Conservation (phyloP, 2,329 filamentous ascomycete species). For the Zymoseptoria ardabiliae region DNA sequence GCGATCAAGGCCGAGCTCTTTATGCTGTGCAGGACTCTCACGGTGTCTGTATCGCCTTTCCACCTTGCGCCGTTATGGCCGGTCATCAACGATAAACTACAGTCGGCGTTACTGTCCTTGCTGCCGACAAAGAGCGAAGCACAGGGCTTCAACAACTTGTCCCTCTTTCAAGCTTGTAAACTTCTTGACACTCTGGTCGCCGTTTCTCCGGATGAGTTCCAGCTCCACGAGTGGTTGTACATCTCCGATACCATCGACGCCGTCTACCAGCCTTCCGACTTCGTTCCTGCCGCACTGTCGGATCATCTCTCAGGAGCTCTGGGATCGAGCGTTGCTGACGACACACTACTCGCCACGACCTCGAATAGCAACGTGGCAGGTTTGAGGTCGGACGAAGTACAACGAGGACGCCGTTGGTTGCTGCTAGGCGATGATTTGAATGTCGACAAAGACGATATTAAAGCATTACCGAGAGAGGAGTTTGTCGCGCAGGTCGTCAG, state of each 20-base stretch:
- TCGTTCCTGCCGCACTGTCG: constrained; percentile 66
- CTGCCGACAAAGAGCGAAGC: constrained; percentile 46
- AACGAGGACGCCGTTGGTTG: constrained; percentile 20
- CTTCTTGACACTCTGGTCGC: constrained; percentile 83
- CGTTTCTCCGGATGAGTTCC: constrained; percentile 87
- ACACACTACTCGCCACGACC: constrained; percentile 1
- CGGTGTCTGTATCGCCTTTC: constrained; percentile 68
- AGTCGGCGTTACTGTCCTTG: constrained; percentile 69
- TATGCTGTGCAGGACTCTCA: constrained; percentile 74
- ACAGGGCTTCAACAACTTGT: constrained; percentile 58
- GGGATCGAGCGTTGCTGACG: constrained; percentile 31
- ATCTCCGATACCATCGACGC: constrained; percentile 95
- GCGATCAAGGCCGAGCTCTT: constrained; percentile 83
- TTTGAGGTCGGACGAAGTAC: not conserved
- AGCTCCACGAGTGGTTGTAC: constrained; percentile 97
- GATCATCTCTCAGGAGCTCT: constrained; percentile 79
- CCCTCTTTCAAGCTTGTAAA: constrained; percentile 86
- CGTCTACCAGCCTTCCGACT: constrained; percentile 68
- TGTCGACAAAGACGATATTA: constrained; percentile 49
- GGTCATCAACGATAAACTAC: constrained; percentile 76
- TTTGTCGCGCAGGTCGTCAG: constrained; percentile 70
- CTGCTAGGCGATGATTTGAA: constrained; percentile 45
- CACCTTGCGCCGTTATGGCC: constrained; percentile 87
- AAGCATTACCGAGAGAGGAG: constrained; percentile 49
- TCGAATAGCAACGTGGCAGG: constrained; percentile 25